Conservation (phyloP, 2,329 filamentous ascomycete genomes). For the Didymella keratinophila region DNA sequence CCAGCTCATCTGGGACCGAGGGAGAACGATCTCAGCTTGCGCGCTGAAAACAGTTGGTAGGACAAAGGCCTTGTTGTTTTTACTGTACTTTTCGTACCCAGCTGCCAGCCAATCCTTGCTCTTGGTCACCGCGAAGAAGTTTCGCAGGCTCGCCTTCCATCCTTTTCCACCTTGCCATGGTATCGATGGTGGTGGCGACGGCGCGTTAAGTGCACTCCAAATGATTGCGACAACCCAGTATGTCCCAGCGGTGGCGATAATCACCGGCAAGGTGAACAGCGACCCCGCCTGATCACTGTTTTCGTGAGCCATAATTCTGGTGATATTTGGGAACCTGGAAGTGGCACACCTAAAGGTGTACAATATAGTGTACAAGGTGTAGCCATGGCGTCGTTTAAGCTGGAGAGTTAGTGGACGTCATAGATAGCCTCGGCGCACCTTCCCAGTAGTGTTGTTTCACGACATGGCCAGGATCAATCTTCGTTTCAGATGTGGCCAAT, state of each 20-base stretch:
- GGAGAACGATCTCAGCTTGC: slow-evolving; percentile 45
- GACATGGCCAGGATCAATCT: not conserved
- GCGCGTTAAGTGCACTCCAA: not conserved
- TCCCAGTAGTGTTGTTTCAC: not conserved
- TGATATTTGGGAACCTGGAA: not conserved
- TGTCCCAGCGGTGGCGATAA: not conserved
- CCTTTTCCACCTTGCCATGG: slow-evolving; percentile 40
- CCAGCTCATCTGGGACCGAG: slow-evolving; percentile 49
- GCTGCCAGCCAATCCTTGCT: slow-evolving; percentile 34
- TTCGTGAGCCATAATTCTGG: not conserved
- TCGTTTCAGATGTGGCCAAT: not conserved
- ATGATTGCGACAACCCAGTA: not conserved
- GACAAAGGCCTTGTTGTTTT: slow-evolving; percentile 36
- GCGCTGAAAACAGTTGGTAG: slow-evolving; percentile 36
- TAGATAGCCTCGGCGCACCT: not conserved
- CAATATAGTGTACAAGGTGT: not conserved
- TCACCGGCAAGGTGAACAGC: not conserved
- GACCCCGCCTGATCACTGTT: not conserved
- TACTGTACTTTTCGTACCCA: slow-evolving; percentile 38
- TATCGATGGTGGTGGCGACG: slow-evolving; percentile 25
- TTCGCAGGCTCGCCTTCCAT: slow-evolving; percentile 29
- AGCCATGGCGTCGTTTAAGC: too few relatives aligned
- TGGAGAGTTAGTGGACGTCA: not conserved
- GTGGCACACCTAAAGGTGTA: not conserved
- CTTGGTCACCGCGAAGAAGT: slow-evolving; percentile 31